These are phyloP conservation scores for Scheffersomyces illinoinensis DNA, from an alignment of 1,139 yeast genomes.

Conservation along the genomic window DNA sequence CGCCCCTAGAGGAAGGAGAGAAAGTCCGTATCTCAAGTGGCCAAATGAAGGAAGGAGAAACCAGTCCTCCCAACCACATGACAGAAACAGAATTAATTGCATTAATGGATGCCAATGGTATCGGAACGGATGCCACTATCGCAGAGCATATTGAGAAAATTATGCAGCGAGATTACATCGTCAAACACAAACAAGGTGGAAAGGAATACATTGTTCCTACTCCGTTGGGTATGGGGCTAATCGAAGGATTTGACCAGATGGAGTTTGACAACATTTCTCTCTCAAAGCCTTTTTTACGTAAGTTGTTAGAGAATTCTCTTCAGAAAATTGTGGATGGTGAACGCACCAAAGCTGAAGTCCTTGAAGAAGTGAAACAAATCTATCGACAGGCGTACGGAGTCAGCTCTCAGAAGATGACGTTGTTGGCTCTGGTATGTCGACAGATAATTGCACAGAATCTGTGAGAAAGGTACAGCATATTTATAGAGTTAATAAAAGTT, in stretches of 20 bases:
- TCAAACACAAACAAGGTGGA: slow-evolving; percentile 40
- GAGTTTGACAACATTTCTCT: slow-evolving; percentile 72
- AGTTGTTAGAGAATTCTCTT: slow-evolving; percentile 69
- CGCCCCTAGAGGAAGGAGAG: slow-evolving; percentile 62
- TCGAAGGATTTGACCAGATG: slow-evolving; percentile 83
- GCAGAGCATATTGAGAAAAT: slow-evolving; percentile 96
- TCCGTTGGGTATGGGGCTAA: slow-evolving; percentile 79
- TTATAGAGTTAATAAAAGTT: not conserved
- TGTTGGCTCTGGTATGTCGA: slow-evolving; percentile 26
- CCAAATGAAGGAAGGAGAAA: slow-evolving; percentile 69
- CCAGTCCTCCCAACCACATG: slow-evolving; percentile 77
- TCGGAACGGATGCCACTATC: slow-evolving; percentile 98
- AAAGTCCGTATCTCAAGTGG: slow-evolving; percentile 53
- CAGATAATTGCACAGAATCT: slow-evolving; percentile 11
- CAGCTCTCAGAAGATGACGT: slow-evolving; percentile 33
- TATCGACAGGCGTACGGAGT: slow-evolving; percentile 62
- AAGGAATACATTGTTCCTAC: slow-evolving; percentile 67
- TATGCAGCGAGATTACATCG: slow-evolving; percentile 63
- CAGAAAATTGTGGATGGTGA: slow-evolving; percentile 69
- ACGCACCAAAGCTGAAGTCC: slow-evolving; percentile 53
- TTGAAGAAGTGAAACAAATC: slow-evolving; percentile 54
- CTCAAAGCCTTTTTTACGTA: slow-evolving; percentile 86
- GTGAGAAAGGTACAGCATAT: not conserved
- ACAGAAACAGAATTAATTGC: slow-evolving; percentile 93
- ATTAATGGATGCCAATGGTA: slow-evolving; percentile 95